Base-by-base conservation (phyloP, 2,329 filamentous ascomycete species). In the Hymenoscyphus occultus region DNA sequence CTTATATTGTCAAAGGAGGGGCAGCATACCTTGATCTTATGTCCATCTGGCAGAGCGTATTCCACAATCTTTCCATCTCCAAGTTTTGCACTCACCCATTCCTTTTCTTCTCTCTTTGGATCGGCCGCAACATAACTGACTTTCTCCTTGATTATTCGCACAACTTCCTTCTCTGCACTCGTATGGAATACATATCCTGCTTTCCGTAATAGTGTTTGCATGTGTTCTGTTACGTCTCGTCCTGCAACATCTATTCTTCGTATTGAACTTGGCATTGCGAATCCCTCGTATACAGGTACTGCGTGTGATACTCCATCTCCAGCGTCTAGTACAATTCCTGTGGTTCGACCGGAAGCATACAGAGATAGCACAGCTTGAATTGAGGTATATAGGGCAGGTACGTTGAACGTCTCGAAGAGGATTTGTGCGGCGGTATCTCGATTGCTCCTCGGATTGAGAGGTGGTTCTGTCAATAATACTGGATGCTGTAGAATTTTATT, bases 151-250 rank as follows among this genome's bases (percentile, higher is more conserved):
- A 99, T 97, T 78, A 92, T 85, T 70, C 94, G 87, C 65, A 99
- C 95, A n/a, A 97, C 93, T 80, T 99, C 95, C 81, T 99, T 99
- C 83, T 99, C 95, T 13, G 95, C 95, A 76, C 93, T 97, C 19
- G 95, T 99, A 79, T 98, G 94, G 77, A 99, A 96, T 19, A 97
- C 87, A 76, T 95, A 92, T 60, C 95, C 95, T 72, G 89, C 91
- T 83, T 97, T 98, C 74, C 95, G 86, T 71, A 99, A 82, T 72
- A 98, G 80, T 66, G 90, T 88, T 79, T 99, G 95, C 80, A 99
- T 82, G 76, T 99, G 88, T 78, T 99, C 95, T 58, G 95, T 99
- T 22, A 99, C 92, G 78, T 99, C 95, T 73, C 95, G 86, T 35
- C 95, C 95, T 13, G 95, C 95, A 39, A 99, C 93, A 76, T 99